Conservation (phyloP, 2,329 filamentous ascomycete genomes). For the Diaporthe longicolla region DNA sequence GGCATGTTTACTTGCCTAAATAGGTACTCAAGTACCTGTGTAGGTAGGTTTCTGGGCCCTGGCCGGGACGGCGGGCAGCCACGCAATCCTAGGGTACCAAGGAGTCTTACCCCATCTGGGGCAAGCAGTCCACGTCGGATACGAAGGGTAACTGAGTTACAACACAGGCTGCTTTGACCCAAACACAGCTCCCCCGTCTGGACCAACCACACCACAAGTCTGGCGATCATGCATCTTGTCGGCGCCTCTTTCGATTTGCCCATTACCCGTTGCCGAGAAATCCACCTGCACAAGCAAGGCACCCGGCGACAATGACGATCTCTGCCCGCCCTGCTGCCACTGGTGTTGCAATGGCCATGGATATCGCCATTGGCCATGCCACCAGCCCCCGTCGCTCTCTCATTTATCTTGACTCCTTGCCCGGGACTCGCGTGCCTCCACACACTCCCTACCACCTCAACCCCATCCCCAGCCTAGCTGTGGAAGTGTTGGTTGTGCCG, state of each 20-base stretch:
- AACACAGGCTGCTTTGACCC: conserved; percentile 24
- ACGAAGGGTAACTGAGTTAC: no score
- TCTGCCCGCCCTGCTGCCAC: conserved; percentile 9
- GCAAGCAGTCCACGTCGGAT: no score
- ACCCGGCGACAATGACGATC: conserved; percentile 27
- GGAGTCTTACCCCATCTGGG: no score
- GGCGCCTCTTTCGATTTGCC: conserved; percentile 25
- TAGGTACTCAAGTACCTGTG: neutral
- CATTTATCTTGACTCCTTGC: neutral
- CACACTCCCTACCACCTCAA: neutral
- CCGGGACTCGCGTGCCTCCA: neutral
- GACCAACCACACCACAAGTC: conserved; percentile 30
- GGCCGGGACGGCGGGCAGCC: conserved; percentile 5
- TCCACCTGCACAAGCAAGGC: conserved; percentile 21
- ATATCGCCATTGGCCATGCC: neutral
- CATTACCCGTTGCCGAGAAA: conserved; percentile 10
- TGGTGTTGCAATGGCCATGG: neutral
- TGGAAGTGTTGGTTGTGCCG: neutral
- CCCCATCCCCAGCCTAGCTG: neutral
- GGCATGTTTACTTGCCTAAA: no score
- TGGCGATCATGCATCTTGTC: conserved; percentile 30
- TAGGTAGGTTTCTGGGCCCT: neutral
- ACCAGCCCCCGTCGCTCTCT: neutral
- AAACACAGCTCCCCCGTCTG: conserved; percentile 12
- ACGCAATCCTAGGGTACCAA: no score